These are phyloP conservation scores for Boletus sp. DNA, from an alignment of 768 basidiomycete genomes.

Conservation along the genomic window DNA sequence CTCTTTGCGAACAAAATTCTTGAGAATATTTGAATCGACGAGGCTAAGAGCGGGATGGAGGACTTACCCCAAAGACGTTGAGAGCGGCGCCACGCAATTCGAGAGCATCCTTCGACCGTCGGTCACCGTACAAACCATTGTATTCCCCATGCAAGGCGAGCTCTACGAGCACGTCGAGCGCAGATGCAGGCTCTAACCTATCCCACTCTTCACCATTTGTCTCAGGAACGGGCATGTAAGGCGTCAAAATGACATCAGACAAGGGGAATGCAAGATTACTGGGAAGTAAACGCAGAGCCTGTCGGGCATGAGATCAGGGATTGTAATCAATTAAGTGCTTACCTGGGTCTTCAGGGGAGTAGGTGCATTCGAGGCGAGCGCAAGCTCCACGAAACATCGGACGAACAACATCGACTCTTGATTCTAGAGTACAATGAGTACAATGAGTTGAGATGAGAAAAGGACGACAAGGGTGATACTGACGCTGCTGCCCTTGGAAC, in stretches of 20 bases:
- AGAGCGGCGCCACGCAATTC: constrained; percentile 77
- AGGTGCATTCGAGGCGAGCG: constrained; percentile 92
- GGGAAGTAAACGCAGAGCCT: constrained; percentile 62
- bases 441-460: constrained; percentile 1
- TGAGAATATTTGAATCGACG: constrained; percentile 1
- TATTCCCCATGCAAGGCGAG: constrained; percentile 87
- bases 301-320: constrained; percentile 30
- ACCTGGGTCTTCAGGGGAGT: constrained; percentile 85
- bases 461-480: constrained; percentile 25
- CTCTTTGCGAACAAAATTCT: constrained; percentile 78
- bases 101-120: constrained; percentile 60
- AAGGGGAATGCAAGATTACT: constrained; percentile 56
- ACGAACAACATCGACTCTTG: constrained; percentile 58
- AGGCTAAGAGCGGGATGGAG: not conserved
- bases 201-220: constrained; percentile 93
- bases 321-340: constrained; percentile 12
- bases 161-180: constrained; percentile 79
- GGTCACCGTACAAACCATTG: constrained; percentile 58
- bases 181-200: constrained; percentile 73
- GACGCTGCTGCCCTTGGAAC: constrained; percentile 64
- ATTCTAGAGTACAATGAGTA: constrained; percentile 35
- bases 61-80: constrained; percentile 74
- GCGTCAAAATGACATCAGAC: constrained; percentile 62
- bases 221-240: constrained; percentile 75
- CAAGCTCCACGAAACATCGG: constrained; percentile 82